A percentile compares a stretch with the other conserved stretches of the same genome.
Evolutionary conservation across 2,329 filamentous ascomycete genomes (phyloP).

Genomic region (Monosporascus sp.): DNA sequence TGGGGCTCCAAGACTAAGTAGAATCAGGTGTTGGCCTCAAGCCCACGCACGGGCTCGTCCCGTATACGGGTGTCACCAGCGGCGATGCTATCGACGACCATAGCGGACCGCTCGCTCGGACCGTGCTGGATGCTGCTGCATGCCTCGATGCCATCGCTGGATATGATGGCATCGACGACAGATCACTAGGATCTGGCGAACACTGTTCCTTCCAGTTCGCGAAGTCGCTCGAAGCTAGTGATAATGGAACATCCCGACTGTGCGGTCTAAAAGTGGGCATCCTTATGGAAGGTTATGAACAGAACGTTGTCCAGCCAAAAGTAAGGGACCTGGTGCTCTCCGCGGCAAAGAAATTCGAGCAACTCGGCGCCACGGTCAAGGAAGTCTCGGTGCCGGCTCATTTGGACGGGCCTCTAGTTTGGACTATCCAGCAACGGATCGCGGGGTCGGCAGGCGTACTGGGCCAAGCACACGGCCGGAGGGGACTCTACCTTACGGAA

Average conservation of each 20-base stretch:
- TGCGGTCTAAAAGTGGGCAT: conserved; percentile 35
- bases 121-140: conserved; percentile 33
- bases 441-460: conserved; percentile 37
- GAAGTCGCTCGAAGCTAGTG: conserved; percentile 8
- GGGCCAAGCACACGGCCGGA: conserved; percentile 37
- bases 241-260: conserved; percentile 8
- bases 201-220: conserved; percentile 24
- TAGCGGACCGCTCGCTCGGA: conserved; percentile 36
- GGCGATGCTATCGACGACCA: conserved; percentile 37
- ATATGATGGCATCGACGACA: conserved; percentile 42
- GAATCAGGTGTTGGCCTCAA: conserved; percentile 37
- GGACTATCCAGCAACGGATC: conserved; percentile 43
- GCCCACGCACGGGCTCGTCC: conserved; percentile 40
- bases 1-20: conserved; percentile 1
- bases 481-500: conserved; percentile 44
- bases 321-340: conserved; percentile 29
- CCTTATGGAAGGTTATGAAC: conserved; percentile 38
- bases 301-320: conserved; percentile 29
- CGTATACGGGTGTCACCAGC: conserved; percentile 40
- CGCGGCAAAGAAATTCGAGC: conserved; percentile 34
- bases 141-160: conserved; percentile 40
- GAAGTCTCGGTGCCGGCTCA: conserved; percentile 47
- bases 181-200: conserved; percentile 28
- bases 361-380: conserved; percentile 42
- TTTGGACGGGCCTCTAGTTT: conserved; percentile 41